Evolutionary conservation across 2,329 filamentous ascomycete genomes (phyloP), one percentile per base, ranked within the genome.

Genomic region (Diplodia mutila): DNA sequence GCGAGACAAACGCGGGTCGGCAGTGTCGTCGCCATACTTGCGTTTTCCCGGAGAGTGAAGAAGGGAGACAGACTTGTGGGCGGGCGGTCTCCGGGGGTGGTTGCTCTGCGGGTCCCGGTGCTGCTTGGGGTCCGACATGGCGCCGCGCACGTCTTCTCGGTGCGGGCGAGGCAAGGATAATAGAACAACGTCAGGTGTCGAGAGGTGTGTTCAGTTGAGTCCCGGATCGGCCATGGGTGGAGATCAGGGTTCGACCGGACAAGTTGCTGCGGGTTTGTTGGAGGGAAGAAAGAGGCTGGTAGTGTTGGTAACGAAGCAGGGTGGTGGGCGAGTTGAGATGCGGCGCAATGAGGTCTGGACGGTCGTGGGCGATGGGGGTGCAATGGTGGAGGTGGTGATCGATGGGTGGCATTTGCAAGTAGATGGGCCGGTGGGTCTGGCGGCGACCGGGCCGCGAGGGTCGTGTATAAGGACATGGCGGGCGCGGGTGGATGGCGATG

Each of bases 61-160:
- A 21, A 84, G 76, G 3, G 82, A 84, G 14, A 84, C 82, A 0
- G 82, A 84, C 61, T 78, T 72, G 71, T 82, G 76, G 4, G 82
- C 80, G 4, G 80, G 79, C 16, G 78, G 78, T 29, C 82, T 79
- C 51, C 82, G 80, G 21, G 79, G 79, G 55, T 81, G 78, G 21
- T 5, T 29, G 14, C 27, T 46, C 11, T 23, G n/a, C n/a, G 21
- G 39, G 27, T 25, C 27, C 14, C 34, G 9, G 2, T 52, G 29
- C 29, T 23, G 54, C 29, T 53, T 29, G 18, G 32, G 52, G 6
- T 67, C 54, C 21, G 65, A 32, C 65, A 67, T 67, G 48, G 29
- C n/a, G 21, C 29, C 21, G 29, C 42, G 11, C 21, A 9, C 21
- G 37, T 4, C 39, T 18, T 49, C 42, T 61, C n/a, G 42, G 32